Base-by-base conservation (phyloP, 352 stramenopile genomes). In the Elongisporangium prolatum region DNA sequence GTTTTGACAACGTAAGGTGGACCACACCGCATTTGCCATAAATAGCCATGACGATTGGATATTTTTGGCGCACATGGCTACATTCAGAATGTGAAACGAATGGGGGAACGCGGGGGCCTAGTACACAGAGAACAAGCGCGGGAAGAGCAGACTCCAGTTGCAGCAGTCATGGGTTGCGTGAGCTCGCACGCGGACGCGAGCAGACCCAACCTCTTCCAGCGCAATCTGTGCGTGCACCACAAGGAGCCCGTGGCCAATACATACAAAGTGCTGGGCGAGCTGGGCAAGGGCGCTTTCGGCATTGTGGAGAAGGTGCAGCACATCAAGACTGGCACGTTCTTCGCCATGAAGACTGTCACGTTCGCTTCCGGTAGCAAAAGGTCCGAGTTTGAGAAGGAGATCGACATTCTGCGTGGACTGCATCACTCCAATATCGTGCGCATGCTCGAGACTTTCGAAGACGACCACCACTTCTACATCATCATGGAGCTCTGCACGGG, bases 361-460 rank as follows among this genome's bases (percentile, higher is more conserved):
- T 90, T 92, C 44, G 64, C 62, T 3, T 83, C 71, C 1, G 79
- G 73, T 24, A 80, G 69, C 52, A 84, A 93, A 54, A 72, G 80
- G 3, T 69, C 72, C 55, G 84, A 88, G 53, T 88, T 93, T 53
- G 79, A 88, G 56, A 84, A 79, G 25, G 84, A 93, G 63, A 93
- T 91, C 50, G 72, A 88, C 55, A 83, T 93, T 25, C 54, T 90
- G 21, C 69, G 82, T 17, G 84, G 84, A 1, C 53, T 93, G 50
- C 84, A 93, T 57, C 84, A 93, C 56, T 80, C 82, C 18, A 89
- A 86, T 54, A 91, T 93, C 44, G 84, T 93, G 57, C 74, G 75
- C 17, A 88, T 93, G 74, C 50, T 91, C 6, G 84, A 93, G 57
- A 93, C 84, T 1, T 93, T 79, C 38, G 82, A 93, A 61, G 78